Evolutionary conservation across 306 rosid species (phyloP).

Genomic region (Biancaea sappan): DNA sequence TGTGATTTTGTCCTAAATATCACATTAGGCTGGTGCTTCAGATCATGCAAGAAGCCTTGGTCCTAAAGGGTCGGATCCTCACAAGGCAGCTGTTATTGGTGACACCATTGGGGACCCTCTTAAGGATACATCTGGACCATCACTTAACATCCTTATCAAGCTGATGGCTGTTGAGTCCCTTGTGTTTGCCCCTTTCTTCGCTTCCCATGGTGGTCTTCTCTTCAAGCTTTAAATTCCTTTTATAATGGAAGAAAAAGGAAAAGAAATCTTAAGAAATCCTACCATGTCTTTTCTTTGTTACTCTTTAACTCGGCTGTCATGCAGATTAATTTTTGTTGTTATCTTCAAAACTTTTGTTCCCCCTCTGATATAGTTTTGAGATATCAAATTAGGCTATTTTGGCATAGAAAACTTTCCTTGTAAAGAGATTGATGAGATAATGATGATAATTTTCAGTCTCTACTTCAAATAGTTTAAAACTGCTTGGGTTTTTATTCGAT

Average conservation of each 20-base stretch:
- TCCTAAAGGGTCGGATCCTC: slow-evolving; percentile 89
- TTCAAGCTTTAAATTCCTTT: slow-evolving; percentile 58
- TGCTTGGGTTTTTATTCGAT: too few relatives aligned
- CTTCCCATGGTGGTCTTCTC: slow-evolving; percentile 89
- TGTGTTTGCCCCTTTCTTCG: slow-evolving; percentile 94
- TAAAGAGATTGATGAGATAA: slow-evolving; percentile 40
- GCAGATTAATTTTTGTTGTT: slow-evolving; percentile 11
- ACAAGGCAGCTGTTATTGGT: slow-evolving; percentile 96
- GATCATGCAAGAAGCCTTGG: slow-evolving; percentile 95
- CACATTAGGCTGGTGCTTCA: slow-evolving; percentile 75
- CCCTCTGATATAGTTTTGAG: slow-evolving; percentile 31
- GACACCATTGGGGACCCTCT: slow-evolving; percentile 98
- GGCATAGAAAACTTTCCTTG: slow-evolving; percentile 37
- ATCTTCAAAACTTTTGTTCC: too few relatives aligned
- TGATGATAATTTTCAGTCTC: slow-evolving; percentile 33
- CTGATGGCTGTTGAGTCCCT: slow-evolving; percentile 97
- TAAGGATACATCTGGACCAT: slow-evolving; percentile 95
- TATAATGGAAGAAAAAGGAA: not conserved
- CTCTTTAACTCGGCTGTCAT: not conserved
- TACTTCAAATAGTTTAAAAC: slow-evolving; percentile 2
- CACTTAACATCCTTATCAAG: slow-evolving; percentile 98
- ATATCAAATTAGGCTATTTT: slow-evolving; percentile 41
- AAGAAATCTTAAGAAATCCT: not conserved
- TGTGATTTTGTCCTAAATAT: not conserved
- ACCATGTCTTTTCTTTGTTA: slow-evolving; percentile 6